Evolutionary conservation across 257 asterid genomes (phyloP).

Genomic region (Gardenia jasminoides): DNA sequence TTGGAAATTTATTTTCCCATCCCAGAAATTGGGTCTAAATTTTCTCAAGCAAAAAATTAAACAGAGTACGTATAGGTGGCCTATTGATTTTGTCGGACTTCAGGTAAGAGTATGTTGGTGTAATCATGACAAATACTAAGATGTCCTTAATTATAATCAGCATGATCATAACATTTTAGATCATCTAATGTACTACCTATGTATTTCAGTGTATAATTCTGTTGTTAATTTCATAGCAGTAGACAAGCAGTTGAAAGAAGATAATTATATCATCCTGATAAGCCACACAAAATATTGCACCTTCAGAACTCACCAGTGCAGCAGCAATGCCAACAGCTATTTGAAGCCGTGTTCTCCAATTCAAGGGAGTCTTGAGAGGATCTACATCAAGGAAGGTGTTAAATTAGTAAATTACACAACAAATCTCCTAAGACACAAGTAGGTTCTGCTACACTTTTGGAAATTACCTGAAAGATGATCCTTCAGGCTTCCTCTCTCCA

Average conservation of each 20-base stretch:
- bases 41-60: background rate
- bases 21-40: background rate
- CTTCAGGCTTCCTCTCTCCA: conserved; percentile 76
- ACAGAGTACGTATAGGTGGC: background rate
- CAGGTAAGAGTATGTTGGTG: background rate
- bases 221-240: background rate
- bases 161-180: background rate
- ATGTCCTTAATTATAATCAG: background rate
- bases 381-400: conserved; percentile 40
- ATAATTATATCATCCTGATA: background rate
- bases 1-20: background rate
- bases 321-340: conserved; percentile 78
- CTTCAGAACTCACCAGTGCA: conserved; percentile 65
- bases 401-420: background rate
- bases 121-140: background rate
- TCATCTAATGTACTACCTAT: background rate
- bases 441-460: background rate
- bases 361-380: conserved; percentile 88
- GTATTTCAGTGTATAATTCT: background rate
- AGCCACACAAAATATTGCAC: conserved; percentile 8
- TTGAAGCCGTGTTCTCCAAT: conserved; percentile 83
- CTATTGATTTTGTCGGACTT: background rate
- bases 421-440: background rate
- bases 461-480: conserved; percentile 73
- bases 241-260: background rate